Evolutionary conservation across 345 rosid genomes (phyloP).

Genomic region (Arabidopsis suecica): DNA sequence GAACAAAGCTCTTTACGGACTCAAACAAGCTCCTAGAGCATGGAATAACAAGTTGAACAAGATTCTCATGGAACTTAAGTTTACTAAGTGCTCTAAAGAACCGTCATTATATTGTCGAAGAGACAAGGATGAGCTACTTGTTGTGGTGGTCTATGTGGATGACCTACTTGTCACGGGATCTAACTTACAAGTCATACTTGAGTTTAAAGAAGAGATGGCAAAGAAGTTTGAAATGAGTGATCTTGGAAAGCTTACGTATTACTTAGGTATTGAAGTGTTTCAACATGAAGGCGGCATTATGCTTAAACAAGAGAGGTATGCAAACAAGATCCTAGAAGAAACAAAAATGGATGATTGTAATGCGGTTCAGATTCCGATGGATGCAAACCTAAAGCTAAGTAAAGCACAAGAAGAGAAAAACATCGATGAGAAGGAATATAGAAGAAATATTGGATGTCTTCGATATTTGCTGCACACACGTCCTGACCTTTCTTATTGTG

Average conservation of each 20-base stretch:
- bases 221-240: not conserved
- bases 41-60: too few species aligned
- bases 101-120: too few species aligned
- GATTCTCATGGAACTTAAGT: rapidly evolving
- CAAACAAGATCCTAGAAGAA: not conserved
- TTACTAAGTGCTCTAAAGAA: too few species aligned
- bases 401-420: not conserved
- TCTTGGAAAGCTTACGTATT: not conserved
- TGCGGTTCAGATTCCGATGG: not conserved
- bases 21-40: too few species aligned
- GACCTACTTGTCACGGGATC: too few species aligned
- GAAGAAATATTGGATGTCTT: not conserved
- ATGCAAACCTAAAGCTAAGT: not conserved
- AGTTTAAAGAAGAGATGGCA: not conserved
- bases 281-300: not conserved
- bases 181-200: too few species aligned
- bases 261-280: not conserved
- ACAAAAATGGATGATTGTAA: not conserved
- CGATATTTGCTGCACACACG: not conserved
- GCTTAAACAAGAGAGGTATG: not conserved
- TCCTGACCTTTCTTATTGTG: not conserved
- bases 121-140: too few species aligned
- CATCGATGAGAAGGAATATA: too few species aligned
- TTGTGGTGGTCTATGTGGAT: too few species aligned
- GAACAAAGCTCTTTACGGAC: too few species aligned